Evolutionary conservation across 768 basidiomycete genomes (phyloP), one percentile per base, ranked within the genome.

Genomic region (Lactifluus pinguis): DNA sequence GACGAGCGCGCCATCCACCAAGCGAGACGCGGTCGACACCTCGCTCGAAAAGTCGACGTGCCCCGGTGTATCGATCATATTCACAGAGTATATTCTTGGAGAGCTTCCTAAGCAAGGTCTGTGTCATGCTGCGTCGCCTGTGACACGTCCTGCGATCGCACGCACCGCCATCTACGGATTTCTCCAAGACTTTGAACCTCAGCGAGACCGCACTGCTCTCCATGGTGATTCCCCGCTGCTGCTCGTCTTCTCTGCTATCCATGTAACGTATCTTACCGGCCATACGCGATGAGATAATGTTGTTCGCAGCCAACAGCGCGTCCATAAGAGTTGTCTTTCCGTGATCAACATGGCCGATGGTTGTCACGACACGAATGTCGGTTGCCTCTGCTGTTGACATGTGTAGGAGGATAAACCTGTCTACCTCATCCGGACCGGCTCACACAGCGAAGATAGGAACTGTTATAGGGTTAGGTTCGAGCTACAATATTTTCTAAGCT

Each of bases 21-120:
- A 70, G 52, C 95, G 78, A 13, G 94, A 91, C 21, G 95, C 94
- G 1, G 92, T 90, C 1, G 94, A 98, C 0, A 99, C 97, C 71
- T 98, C 97, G 57, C 87, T 93, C 0, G 94, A 95, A 67, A 99
- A 99, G 72, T 98, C 97, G 25, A 99, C 95, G 75, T 99, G 97
- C 4, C 97, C 97, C 15, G 97, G 97, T 0, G 97, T 98, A 72
- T 99, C 97, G 64, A 99, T 95, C 80, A 98, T 87, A 70, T 97
- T 98, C 56, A 98, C 82, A 49, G 88, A 79, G 74, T 89, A 97
- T 25, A 85, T 87, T 69, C 78, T 87, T 30, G 81, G 76, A 55
- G 74, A 73, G 72, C 72, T 79, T 71, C 72, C 88, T 88, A 69
- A 67, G 68, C 66, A 25, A 64, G 71, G 6, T 73, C 66, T 67